Evolutionary conservation across 2,329 filamentous ascomycete species (phyloP).

Genomic region (Xylaria sp.): DNA sequence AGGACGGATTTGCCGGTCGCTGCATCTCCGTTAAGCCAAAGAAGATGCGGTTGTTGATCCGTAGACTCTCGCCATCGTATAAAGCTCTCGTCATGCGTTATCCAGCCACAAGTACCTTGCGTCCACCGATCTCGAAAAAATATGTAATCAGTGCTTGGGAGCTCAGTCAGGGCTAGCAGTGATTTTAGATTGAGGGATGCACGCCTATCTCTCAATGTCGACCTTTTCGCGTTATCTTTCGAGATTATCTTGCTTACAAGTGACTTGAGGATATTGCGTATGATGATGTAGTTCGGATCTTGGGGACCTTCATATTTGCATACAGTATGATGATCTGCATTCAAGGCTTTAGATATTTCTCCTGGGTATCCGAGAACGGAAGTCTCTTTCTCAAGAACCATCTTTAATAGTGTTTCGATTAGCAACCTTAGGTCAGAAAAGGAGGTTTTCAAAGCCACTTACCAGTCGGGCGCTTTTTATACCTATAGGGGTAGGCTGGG

Average conservation of each 20-base stretch:
- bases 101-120: neutral
- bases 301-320: neutral
- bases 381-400: neutral
- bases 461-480: neutral
- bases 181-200: neutral
- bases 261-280: neutral
- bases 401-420: neutral
- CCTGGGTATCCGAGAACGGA: neutral
- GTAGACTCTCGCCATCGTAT: neutral
- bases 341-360: neutral
- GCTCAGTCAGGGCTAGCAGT: neutral
- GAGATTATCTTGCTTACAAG: neutral
- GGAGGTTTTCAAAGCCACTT: too few species aligned
- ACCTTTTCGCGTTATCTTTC: neutral
- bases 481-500: neutral
- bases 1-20: neutral
- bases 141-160: neutral
- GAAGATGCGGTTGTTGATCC: neutral
- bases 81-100: neutral
- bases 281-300: neutral
- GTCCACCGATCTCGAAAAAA: neutral
- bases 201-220: neutral
- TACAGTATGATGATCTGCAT: neutral
- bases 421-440: too few species aligned
- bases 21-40: neutral